Conservation (phyloP, 176 grass and related monocot genomes). For the Elaeis guineensis region DNA sequence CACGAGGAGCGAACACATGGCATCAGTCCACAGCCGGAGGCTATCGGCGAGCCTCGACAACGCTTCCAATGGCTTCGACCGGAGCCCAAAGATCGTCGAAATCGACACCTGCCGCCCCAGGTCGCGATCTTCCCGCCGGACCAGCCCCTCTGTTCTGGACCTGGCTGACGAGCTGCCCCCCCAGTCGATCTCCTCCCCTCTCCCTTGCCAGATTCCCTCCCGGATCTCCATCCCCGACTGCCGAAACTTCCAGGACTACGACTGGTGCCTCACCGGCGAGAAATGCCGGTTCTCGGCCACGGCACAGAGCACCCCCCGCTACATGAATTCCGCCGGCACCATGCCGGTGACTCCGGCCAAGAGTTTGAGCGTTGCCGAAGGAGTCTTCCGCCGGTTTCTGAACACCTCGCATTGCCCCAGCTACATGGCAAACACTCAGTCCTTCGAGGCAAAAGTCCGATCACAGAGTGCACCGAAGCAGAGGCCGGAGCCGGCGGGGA, state of each 20-base stretch:
- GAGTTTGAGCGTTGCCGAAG: slow-evolving; percentile 35
- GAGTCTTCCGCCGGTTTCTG: slow-evolving; percentile 6
- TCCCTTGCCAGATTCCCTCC: slow-evolving; percentile 16
- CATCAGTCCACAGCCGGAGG: slow-evolving; percentile 53
- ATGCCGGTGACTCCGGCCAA: slow-evolving; percentile 57
- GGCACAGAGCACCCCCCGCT: slow-evolving; percentile 77
- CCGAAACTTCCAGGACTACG: slow-evolving; percentile 44
- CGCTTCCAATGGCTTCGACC: slow-evolving; percentile 41
- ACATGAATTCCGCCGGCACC: slow-evolving; percentile 10
- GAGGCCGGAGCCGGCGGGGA: slow-evolving; percentile 28
- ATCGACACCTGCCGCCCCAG: slow-evolving; percentile 65
- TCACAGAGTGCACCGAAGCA: slow-evolving; percentile 97
- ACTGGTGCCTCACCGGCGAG: slow-evolving; percentile 39
- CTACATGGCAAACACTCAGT: slow-evolving; percentile 94
- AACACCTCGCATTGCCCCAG: slow-evolving; percentile 28
- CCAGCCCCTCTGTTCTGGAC: slow-evolving; percentile 38
- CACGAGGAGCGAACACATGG: slow-evolving; percentile 54
- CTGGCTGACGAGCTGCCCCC: slow-evolving; percentile 21
- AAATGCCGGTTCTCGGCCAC: slow-evolving; percentile 51
- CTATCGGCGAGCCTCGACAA: slow-evolving; percentile 71
- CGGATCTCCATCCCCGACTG: slow-evolving; percentile 47
- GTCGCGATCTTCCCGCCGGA: slow-evolving; percentile 65
- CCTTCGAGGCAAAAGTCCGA: slow-evolving; percentile 74
- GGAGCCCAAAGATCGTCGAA: slow-evolving; percentile 93
- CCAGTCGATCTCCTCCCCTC: slow-evolving; percentile 46